Conservation (phyloP, 345 rosid genomes). For the Arabis hirsuta region DNA sequence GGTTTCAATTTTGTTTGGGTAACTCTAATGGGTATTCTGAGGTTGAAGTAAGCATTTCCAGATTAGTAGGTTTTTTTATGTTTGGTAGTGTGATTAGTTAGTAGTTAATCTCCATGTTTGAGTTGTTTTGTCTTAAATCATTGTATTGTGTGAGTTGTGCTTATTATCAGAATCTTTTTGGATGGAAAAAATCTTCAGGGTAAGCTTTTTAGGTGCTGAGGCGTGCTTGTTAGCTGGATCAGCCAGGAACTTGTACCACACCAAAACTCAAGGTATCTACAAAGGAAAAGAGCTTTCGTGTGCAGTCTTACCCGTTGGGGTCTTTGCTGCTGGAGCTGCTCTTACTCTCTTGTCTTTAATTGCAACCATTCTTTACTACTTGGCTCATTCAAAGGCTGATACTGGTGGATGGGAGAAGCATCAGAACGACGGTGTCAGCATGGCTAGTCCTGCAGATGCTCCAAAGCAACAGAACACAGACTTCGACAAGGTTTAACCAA, state of each 20-base stretch:
- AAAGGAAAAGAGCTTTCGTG: slow-evolving; percentile 57
- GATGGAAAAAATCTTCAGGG: slow-evolving; percentile 49
- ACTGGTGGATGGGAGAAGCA: slow-evolving; percentile 98
- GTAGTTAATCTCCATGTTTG: slow-evolving; percentile 6
- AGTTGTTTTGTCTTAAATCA: background rate
- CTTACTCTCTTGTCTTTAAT: slow-evolving; percentile 71
- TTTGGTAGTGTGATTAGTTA: slow-evolving; percentile 6
- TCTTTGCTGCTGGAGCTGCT: slow-evolving; percentile 95
- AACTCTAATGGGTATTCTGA: background rate
- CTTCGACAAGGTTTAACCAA: slow-evolving; percentile 52
- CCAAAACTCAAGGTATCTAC: slow-evolving; percentile 70
- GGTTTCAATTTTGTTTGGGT: background rate
- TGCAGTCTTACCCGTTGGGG: slow-evolving; percentile 86
- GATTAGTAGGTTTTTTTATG: background rate
- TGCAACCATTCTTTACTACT: slow-evolving; percentile 70
- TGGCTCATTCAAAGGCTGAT: slow-evolving; percentile 85
- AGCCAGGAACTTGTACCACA: slow-evolving; percentile 84
- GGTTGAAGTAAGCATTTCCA: background rate
- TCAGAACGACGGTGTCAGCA: slow-evolving; percentile 65
- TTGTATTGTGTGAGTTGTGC: background rate
- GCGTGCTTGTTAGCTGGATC: slow-evolving; percentile 95
- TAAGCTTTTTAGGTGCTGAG: slow-evolving; percentile 91
- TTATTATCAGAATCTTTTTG: slow-evolving; percentile 1
- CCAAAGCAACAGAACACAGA: slow-evolving; percentile 55
- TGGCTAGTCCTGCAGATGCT: slow-evolving; percentile 43